Evolutionary conservation across 1,284 basidiomycete genomes (phyloP), one percentile per base, ranked within the genome.

Genomic region (Ceratobasidium sp.): DNA sequence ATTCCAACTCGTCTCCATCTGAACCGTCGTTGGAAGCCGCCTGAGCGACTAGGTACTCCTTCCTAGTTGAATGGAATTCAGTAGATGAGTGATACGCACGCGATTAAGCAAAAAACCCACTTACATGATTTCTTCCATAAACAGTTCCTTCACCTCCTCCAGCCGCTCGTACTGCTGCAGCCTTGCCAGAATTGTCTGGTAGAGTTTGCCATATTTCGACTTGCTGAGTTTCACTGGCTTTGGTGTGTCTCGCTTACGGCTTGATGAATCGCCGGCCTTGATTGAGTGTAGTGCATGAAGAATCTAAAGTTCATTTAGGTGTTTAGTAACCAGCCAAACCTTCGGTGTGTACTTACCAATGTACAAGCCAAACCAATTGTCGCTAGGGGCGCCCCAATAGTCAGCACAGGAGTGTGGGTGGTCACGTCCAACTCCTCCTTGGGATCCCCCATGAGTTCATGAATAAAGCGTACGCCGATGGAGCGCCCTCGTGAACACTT

Each of bases 101-200:
- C 1, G 2, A 60, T 18, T 20, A 4, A 62, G 10, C 0, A 2
- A 38, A 12, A 3, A 57, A 57, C 23, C 1, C 1, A 62, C 59
- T 35, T 20, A 62, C 59, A 62, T 62, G 33, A 62, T 62, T 20
- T 60, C 33, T 30, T 16, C 59, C 59, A 62, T 62, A 20, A 20
- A 38, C 3, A 10, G 14, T 16, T 38, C 38, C 20, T n/a, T 5
- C 16, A 62, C 33, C 33, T 62, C 59, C 16, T 20, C 59, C 0
- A 62, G 27, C 16, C 35, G 30, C 4, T 0, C 5, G 33, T 62
- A 62, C 20, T 38, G 30, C 33, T 38, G 2, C 16, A 62, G 38
- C 33, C 38, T 20, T 2, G 59, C 27, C 0, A 62, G 20, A 20
- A 62, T 38, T 1, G 30, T 38, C 16, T 18, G 27, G 33, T 62